Base-by-base conservation (phyloP, 495 filamentous ascomycete genomes). In the Hyaloscypha hepaticicola region DNA sequence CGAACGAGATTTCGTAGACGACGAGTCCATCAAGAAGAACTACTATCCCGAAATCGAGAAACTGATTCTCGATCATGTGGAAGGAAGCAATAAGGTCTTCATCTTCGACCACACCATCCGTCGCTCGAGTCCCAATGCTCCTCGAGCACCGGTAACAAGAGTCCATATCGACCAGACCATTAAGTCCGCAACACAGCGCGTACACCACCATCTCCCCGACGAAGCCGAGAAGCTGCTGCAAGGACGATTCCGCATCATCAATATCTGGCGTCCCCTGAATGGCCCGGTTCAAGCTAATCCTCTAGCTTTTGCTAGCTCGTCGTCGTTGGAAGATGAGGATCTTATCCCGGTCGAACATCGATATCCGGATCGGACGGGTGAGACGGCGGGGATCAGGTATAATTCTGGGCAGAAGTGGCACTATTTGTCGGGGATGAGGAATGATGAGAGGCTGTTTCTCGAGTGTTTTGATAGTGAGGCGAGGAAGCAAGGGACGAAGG, bases 71-170 rank as follows among this genome's bases (percentile, higher is more conserved):
- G 66, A 79, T 22, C 70, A 83, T 62, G 78, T 92, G 58, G 85
- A 87, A 3, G 89, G 87, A 34, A 80, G 80, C 22, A 78, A 83
- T 50, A 76, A 83, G 5, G 77, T 96, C 33, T 73, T 90, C 63
- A 74, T 97, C 69, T 97, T 97, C 81, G 92, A 97, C 83, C 91
- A 97, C 78, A 97, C 92, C 19, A 86, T 96, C 78, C 90, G 92
- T 3, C 85, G 88, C 41, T 75, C 83, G 6, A 71, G 62, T 5
- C 78, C 83, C 1, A 63, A 73, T 45, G 82, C 89, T 0, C 60
- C 68, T 3, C 83, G 92, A 14, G 75, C 74, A 22, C 90, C 92
- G 11, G 92, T 96, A 0, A 82, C 77, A 26, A 72, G 82, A 26
- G 90, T 88, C 0, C 93, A 97, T 77, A 90, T 95, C 70, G 93